Evolutionary conservation across 331 rosid genomes (phyloP), one percentile per base, ranked within the genome.

Genomic region (Saraca asoca): DNA sequence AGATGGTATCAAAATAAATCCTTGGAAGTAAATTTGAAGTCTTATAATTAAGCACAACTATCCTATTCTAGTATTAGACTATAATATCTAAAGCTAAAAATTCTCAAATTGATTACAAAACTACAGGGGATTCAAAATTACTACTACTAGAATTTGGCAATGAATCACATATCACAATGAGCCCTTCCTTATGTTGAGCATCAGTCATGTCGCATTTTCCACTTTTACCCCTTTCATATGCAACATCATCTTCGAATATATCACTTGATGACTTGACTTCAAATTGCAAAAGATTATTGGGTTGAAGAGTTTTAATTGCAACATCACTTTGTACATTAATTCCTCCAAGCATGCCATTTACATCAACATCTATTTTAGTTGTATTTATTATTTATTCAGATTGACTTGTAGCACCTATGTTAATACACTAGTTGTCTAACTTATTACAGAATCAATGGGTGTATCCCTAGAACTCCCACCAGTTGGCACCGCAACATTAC

Each of bases 181-280:
- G 33, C 52, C 7, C 69, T 49, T 62, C 81, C 64, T 64, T 57
- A 58, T 13, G 75, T 51, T 69, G n/a, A n/a, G n/a, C n/a, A n/a
- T n/a, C n/a, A n/a, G n/a, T n/a, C n/a, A n/a, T n/a, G n/a, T n/a
- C n/a, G 11, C 5, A 13, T 39, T 65, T 69, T 52, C 76, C 77
- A 41, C 6, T 50, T 72, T 71, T 62, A 41, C 56, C 64, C 14
- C 24, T 66, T 50, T 72, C 83, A 44, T 70, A 45, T 19, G 33
- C 67, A 50, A 31, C 71, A 34, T 52, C 80, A 24, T 65, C 73
- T 72, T 49, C 71, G 0, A 5, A 15, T 43, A 71, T 42, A 55
- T 68, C 49, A 58, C 41, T 56, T 34, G 73, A 59, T 18, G 68
- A 75, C 61, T 15, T 19, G 43, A 67, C 83, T 71, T 76, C 77